Conservation (phyloP, 257 asterid species). For the Leonotis leonurus region DNA sequence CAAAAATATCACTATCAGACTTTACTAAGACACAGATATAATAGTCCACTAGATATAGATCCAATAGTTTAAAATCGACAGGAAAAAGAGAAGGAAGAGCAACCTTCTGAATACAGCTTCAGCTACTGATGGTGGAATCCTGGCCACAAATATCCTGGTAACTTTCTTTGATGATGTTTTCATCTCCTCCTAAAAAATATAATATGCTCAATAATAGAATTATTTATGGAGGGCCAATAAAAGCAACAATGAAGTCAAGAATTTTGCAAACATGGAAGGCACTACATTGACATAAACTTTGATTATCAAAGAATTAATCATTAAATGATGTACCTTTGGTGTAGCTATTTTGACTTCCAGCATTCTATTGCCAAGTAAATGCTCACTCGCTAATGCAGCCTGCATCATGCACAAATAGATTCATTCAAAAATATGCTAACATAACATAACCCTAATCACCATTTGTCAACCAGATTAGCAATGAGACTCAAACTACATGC, state of each 20-base stretch:
- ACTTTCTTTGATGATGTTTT: constrained; percentile 88
- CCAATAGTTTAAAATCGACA: neutral
- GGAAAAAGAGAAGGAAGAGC: neutral
- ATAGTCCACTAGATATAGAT: neutral
- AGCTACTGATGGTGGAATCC: constrained; percentile 79
- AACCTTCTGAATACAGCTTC: constrained; percentile 89
- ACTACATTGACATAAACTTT: neutral
- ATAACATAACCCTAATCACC: neutral
- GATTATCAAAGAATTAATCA: neutral
- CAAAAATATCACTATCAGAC: constrained; percentile 15
- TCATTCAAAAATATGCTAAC: neutral
- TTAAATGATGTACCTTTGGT: constrained; percentile 59
- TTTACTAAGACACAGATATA: neutral
- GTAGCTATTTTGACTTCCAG: constrained; percentile 98
- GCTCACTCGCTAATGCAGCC: constrained; percentile 80
- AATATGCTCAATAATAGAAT: neutral
- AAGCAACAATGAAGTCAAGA: constrained; percentile 1
- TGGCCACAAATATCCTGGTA: constrained; percentile 90
- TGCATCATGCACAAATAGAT: constrained; percentile 26
- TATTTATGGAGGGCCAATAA: neutral
- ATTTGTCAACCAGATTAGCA: neutral
- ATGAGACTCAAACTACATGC: constrained; percentile 4
- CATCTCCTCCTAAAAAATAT: constrained; percentile 74
- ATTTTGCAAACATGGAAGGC: neutral
- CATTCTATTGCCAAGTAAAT: constrained; percentile 73